phyloP scores from a whole-genome alignment of 2,329 filamentous ascomycete genomes.

The Alternaria panax region DNA sequence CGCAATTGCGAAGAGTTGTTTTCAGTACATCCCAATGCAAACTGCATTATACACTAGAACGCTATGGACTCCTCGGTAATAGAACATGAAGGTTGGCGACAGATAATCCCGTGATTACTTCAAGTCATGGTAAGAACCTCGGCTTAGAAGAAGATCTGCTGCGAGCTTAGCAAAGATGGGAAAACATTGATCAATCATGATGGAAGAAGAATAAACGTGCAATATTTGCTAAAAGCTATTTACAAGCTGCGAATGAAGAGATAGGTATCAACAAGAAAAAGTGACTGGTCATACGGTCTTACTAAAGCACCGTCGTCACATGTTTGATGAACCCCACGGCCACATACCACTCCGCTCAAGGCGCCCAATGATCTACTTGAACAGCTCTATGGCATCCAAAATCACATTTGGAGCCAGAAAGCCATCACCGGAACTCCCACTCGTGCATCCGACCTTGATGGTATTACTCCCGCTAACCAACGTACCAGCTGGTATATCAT shows the following conservation, averaged over 20 bases:
- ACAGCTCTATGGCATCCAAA: slow-evolving; percentile 47
- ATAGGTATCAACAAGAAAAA: neutral
- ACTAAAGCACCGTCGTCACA: neutral
- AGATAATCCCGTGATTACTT: neutral
- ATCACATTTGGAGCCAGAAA: slow-evolving; percentile 66
- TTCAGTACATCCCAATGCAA: neutral
- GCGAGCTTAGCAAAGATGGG: neutral
- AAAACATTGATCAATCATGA: neutral
- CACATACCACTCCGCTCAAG: neutral
- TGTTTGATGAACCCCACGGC: too few species aligned
- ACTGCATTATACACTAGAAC: neutral
- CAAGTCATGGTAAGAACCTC: neutral
- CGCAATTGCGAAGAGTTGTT: neutral
- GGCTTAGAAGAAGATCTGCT: too few species aligned
- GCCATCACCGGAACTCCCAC: slow-evolving; percentile 63
- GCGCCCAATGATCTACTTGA: slow-evolving; percentile 21
- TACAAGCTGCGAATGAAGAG: neutral
- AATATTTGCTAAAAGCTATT: neutral
- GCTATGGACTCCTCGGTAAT: neutral
- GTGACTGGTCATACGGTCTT: fast-evolving
- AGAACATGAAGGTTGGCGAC: neutral
- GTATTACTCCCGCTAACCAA: slow-evolving; percentile 68
- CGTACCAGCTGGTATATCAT: slow-evolving; percentile 65
- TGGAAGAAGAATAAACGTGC: neutral
- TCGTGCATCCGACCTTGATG: slow-evolving; percentile 65